Conservation (phyloP, 2,329 filamentous ascomycete genomes). For the Colletotrichum sublineola region DNA sequence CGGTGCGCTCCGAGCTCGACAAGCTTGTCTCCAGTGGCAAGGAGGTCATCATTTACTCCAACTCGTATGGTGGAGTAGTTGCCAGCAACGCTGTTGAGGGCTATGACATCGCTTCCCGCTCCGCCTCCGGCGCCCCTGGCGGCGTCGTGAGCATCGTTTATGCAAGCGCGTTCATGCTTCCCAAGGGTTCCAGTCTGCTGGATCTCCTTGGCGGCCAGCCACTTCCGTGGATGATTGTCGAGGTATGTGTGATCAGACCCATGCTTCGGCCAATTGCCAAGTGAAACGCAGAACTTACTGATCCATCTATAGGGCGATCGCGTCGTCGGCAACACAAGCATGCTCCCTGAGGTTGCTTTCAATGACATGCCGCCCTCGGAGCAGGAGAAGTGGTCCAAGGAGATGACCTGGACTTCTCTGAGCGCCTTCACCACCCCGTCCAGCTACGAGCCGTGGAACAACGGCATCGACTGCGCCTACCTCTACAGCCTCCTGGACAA, state of each 20-base stretch:
- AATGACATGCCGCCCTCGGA: constrained; percentile 37
- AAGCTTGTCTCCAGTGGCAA: constrained; percentile 52
- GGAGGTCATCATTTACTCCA: constrained; percentile 57
- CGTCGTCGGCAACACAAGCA: constrained; percentile 31
- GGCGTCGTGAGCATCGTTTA: constrained; percentile 56
- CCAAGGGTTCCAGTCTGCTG: constrained; percentile 46
- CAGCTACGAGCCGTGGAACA: constrained; percentile 48
- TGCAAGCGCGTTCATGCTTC: constrained; percentile 51
- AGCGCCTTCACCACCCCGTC: constrained; percentile 34
- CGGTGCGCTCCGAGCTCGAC: constrained; percentile 47
- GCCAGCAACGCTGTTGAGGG: constrained; percentile 55
- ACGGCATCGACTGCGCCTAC: constrained; percentile 47
- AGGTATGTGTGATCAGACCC: constrained; percentile 41
- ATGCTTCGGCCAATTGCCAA: constrained; percentile 25
- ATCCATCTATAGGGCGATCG: constrained; percentile 26
- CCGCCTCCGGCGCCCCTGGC: constrained; percentile 50
- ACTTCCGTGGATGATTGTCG: constrained; percentile 48
- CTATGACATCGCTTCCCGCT: constrained; percentile 51
- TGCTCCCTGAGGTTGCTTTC: constrained; percentile 40
- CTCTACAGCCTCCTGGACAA: constrained; percentile 47
- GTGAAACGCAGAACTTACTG: constrained; percentile 36
- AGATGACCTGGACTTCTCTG: constrained; percentile 40
- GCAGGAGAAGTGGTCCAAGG: constrained; percentile 34
- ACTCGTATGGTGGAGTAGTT: constrained; percentile 60
- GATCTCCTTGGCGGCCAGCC: constrained; percentile 45